Percentiles rank a stretch among this genome's conserved stretches.
These are phyloP conservation scores for Stemphylium lycopersici DNA, from an alignment of 2,329 filamentous ascomycete genomes.

Conservation along the genomic window DNA sequence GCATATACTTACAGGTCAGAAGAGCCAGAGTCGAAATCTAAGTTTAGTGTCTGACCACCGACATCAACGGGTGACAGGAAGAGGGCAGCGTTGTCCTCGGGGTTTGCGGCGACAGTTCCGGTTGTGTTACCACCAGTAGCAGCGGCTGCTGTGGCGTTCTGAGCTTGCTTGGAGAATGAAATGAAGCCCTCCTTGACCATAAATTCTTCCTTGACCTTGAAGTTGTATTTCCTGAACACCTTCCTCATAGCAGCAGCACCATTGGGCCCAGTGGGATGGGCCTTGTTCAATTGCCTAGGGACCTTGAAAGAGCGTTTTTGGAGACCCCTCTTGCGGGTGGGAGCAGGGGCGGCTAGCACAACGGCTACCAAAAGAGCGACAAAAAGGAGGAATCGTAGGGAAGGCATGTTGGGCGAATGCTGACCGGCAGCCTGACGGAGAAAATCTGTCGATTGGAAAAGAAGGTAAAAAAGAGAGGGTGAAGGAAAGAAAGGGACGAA, in stretches of 20 bases:
- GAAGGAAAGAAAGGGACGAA: slow-evolving; percentile 27
- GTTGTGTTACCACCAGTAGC: slow-evolving; percentile 42
- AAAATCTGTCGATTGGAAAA: slow-evolving; percentile 24
- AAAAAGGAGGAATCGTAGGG: slow-evolving; percentile 49
- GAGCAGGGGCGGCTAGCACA: slow-evolving; percentile 55
- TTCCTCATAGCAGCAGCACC: slow-evolving; percentile 68
- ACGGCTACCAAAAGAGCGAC: slow-evolving; percentile 57
- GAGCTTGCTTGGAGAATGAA: slow-evolving; percentile 22
- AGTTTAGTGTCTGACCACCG: slow-evolving; percentile 70
- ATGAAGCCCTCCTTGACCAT: slow-evolving; percentile 50
- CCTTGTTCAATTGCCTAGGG: slow-evolving; percentile 62
- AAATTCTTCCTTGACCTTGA: slow-evolving; percentile 31
- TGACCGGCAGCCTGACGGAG: slow-evolving; percentile 48
- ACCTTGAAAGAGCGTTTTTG: slow-evolving; percentile 68
- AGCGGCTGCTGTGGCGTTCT: slow-evolving; percentile 33
- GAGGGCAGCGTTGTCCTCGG: slow-evolving; percentile 69
- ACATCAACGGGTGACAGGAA: slow-evolving; percentile 74
- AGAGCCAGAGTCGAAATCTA: slow-evolving; percentile 79
- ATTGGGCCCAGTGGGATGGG: slow-evolving; percentile 58
- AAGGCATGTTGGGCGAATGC: slow-evolving; percentile 46
- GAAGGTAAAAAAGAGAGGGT: slow-evolving; percentile 21
- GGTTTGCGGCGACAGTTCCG: slow-evolving; percentile 68
- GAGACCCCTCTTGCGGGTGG: slow-evolving; percentile 40
- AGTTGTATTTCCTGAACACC: slow-evolving; percentile 71
- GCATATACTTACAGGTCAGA: slow-evolving; percentile 64